Evolutionary conservation across 2,329 filamentous ascomycete species (phyloP).

Genomic region (Diaporthe sp.): DNA sequence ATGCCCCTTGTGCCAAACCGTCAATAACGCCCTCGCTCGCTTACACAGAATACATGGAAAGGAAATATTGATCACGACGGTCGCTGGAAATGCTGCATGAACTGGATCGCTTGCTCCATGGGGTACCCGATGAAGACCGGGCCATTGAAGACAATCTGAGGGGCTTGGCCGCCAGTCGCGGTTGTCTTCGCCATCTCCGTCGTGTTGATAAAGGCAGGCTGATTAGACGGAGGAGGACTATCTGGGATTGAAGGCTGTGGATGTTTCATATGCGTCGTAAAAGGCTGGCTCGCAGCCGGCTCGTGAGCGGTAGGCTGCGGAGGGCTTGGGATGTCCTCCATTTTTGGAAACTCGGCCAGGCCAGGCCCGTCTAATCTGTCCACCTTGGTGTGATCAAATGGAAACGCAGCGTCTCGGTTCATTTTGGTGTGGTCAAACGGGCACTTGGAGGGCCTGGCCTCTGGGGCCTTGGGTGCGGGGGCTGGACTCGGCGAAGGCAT

Average conservation of each 20-base stretch:
- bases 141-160: slow-evolving; percentile 89
- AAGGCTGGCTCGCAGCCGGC: slow-evolving; percentile 30
- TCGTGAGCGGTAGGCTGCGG: slow-evolving; percentile 14
- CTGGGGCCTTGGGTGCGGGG: slow-evolving; percentile 32
- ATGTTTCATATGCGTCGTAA: slow-evolving; percentile 38
- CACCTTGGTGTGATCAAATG: slow-evolving; percentile 57
- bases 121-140: slow-evolving; percentile 95
- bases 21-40: slow-evolving; percentile 31
- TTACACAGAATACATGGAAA: not conserved
- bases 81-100: slow-evolving; percentile 72
- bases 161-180: slow-evolving; percentile 44
- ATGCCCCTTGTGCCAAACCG: not conserved
- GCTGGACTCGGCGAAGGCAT: slow-evolving; percentile 54
- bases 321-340: slow-evolving; percentile 35
- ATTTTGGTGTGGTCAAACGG: slow-evolving; percentile 59
- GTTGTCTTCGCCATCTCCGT: slow-evolving; percentile 45
- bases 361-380: slow-evolving; percentile 29
- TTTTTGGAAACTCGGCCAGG: slow-evolving; percentile 32
- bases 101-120: slow-evolving; percentile 80
- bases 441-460: slow-evolving; percentile 57
- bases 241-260: slow-evolving; percentile 38
- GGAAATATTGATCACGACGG: slow-evolving; percentile 34
- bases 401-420: slow-evolving; percentile 41
- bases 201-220: slow-evolving; percentile 65
- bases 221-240: slow-evolving; percentile 45